Evolutionary conservation across 179 eudicot genomes (phyloP).

Genomic region (Nepenthes alata): DNA sequence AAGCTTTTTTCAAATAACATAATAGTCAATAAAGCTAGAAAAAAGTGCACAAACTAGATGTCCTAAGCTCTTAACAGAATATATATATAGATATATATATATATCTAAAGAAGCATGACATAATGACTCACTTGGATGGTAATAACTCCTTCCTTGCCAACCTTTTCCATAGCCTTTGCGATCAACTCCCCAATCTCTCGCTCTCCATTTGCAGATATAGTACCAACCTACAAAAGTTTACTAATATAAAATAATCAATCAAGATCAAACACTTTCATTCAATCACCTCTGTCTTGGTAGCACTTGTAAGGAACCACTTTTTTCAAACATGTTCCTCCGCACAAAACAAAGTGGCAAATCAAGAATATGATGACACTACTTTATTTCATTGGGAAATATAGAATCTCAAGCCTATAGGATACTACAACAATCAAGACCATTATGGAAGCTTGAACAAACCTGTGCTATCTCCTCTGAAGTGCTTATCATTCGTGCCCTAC

Average conservation of each 20-base stretch:
- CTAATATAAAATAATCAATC: background rate
- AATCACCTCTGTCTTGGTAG: too few relatives aligned
- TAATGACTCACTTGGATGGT: conserved; percentile 50
- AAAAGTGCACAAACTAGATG: too few relatives aligned
- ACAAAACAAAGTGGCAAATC: background rate
- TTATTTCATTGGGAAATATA: background rate
- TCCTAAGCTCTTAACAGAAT: too few relatives aligned
- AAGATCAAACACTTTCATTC: background rate
- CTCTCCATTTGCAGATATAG: conserved; percentile 79
- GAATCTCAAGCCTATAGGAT: background rate
- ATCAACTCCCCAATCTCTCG: conserved; percentile 80
- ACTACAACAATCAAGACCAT: too few relatives aligned
- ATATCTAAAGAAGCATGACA: background rate
- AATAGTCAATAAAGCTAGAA: too few relatives aligned
- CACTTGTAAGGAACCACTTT: background rate
- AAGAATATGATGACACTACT: background rate
- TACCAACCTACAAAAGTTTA: conserved; percentile 44
- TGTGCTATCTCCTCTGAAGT: conserved; percentile 97
- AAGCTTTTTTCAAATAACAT: too few relatives aligned
- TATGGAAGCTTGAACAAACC: conserved; percentile 23
- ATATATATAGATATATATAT: too few relatives aligned
- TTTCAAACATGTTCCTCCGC: background rate
- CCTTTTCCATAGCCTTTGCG: conserved; percentile 91
- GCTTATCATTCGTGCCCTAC: conserved; percentile 90
- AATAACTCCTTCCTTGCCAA: conserved; percentile 84